phyloP scores from a whole-genome alignment of 768 basidiomycete genomes.

The Suillus fuscotomentosus region DNA sequence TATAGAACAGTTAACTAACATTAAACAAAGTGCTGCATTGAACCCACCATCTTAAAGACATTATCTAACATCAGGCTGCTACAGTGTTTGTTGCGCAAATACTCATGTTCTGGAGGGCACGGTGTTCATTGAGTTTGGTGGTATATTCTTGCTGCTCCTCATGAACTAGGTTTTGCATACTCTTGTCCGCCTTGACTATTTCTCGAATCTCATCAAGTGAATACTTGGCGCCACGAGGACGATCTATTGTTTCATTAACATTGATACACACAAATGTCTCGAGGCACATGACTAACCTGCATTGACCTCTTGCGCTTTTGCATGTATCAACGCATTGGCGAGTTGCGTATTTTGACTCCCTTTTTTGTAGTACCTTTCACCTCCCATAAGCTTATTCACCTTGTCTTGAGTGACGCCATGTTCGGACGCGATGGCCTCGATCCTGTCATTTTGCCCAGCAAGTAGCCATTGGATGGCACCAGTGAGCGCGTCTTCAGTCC shows the following conservation, averaged over 20 bases:
- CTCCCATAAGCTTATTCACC: conserved; percentile 3
- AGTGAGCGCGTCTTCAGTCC: not conserved
- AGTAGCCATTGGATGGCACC: not conserved
- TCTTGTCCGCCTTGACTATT: not conserved
- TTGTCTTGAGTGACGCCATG: not conserved
- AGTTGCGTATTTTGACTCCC: not conserved
- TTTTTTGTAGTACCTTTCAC: not conserved
- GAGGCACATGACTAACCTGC: not conserved
- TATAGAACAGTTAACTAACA: not conserved
- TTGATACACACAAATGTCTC: too few relatives aligned
- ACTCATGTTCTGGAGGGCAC: not conserved
- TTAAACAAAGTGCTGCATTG: not conserved
- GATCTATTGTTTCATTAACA: not conserved
- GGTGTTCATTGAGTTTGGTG: not conserved
- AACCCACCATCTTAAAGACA: not conserved
- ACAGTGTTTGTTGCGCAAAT: conserved; percentile 3
- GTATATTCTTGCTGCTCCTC: conserved; percentile 2
- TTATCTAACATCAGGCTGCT: not conserved
- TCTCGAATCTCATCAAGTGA: not conserved
- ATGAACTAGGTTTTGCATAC: not conserved
- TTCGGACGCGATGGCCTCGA: not conserved
- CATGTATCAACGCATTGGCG: not conserved
- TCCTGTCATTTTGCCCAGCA: not conserved
- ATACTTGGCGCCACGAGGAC: not conserved
- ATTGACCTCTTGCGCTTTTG: conserved; percentile 1